Evolutionary conservation across 1,139 yeast species (phyloP), one percentile per base, ranked within the genome.

Genomic region (Kodamaea plutei): DNA sequence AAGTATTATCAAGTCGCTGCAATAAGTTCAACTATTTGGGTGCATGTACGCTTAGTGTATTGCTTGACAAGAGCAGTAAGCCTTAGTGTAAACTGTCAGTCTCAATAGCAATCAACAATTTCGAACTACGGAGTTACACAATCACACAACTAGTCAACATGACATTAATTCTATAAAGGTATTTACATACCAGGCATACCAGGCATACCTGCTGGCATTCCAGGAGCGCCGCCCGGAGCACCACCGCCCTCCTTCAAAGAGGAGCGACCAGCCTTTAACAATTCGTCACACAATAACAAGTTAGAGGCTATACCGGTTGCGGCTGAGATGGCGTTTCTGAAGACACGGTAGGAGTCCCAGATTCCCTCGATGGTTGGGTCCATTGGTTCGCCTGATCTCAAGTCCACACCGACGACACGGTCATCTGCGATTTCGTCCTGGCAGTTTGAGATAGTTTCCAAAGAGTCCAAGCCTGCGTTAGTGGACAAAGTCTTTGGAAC

Each of bases 301-400:
- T 93, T 93, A 41, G 93, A 80, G 1, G 98, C 91, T 52, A 93
- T 93, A 35, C 96, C 96, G 4, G 94, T 83, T 25, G 97, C 96
- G 31, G 95, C 80, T 33, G 89, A 79, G 35, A 93, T 68, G 15
- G 96, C 95, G 56, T 93, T 91, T 64, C 98, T 78, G 39, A 91
- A 65, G 25, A 91, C 98, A 45, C 98, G 71, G 67, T 76, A 91
- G 21, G 95, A 84, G 61, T 93, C 99, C 94, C 96, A 93, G 38
- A 93, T 77, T 39, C 98, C 98, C 54, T 87, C 96, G 34, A 84
- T 75, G 7, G 87, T 70, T 28, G 98, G 97, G 54, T 91, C 97
- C 76, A 91, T 82, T 32, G 97, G 94, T 52, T 89, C 96, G 25
- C 99, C 99, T 9, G 91, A 74, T 39, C 76, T 75, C 45, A 93